Conservation (phyloP, 345 rosid genomes). For the Gynandropsis gynandra region DNA sequence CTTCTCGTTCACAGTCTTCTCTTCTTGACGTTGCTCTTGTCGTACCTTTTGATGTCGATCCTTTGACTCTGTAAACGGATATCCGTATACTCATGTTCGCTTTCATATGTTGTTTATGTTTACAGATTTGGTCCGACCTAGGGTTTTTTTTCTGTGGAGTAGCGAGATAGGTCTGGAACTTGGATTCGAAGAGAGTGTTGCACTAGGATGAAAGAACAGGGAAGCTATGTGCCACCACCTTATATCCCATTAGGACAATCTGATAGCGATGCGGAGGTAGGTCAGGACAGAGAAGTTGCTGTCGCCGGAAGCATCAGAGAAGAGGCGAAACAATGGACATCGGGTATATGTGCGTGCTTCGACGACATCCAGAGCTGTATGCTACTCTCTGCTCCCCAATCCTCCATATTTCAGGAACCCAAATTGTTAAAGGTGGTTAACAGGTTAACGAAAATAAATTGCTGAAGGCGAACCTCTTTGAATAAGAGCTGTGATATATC, state of each 20-base stretch:
- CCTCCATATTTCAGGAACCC: conserved; percentile 45
- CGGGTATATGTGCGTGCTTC: conserved; percentile 96
- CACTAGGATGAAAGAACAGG: conserved; percentile 45
- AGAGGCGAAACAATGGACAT: conserved; percentile 57
- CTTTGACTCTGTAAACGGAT: no score
- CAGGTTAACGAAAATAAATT: no score
- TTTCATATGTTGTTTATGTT: no score
- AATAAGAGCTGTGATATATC: conserved; percentile 14
- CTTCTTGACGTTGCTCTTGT: no score
- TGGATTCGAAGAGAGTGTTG: conserved; percentile 4
- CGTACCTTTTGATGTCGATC: no score
- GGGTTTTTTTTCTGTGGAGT: background rate
- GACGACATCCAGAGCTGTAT: conserved; percentile 98
- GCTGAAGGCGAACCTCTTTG: no score
- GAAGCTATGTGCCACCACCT: conserved; percentile 68
- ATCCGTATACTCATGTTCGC: no score
- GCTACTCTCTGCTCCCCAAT: conserved; percentile 64
- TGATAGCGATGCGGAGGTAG: conserved; percentile 37
- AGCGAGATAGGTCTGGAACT: background rate
- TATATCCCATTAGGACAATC: conserved; percentile 68
- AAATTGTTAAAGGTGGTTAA: conserved; percentile 55
- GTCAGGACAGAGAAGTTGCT: conserved; percentile 24
- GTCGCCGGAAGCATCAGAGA: conserved; percentile 17
- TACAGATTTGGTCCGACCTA: conserved; percentile 6
- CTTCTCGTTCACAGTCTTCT: no score